Evolutionary conservation across 306 rosid species (phyloP), one percentile per base, ranked within the genome.

Genomic region (Vigna reflexopilosa): DNA sequence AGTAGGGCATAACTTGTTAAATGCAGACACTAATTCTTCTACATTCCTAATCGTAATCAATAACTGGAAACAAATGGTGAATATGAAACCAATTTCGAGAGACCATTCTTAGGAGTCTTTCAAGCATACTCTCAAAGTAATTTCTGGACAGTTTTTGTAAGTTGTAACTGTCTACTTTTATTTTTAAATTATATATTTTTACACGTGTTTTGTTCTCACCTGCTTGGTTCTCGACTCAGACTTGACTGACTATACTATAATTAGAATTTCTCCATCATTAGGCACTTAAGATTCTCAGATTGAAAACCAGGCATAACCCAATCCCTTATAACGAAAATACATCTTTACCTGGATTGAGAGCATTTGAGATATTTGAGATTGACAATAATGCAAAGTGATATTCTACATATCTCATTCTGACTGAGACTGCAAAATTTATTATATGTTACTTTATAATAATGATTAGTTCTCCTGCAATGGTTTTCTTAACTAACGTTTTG

Each of bases 401-500:
- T 72, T 73, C 20, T 26, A 8, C 54, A 5, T 40, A 52, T 24
- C 32, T 69, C 78, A 52, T 69, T 75, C 11, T 79, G 11, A 30
- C 0, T 32, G 32, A 6, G 20, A 17, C 34, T 61, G 54, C 26
- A 7, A 9, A 63, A 63, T 4, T 38, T 78, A 32, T 32, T 47
- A 2, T 16, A 32, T 48, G 49, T 42, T 48, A 59, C 17, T 28
- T 63, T 36, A 38, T 45, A 49, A 30, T 56, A 48, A 16, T 47
- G 48, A 17, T 56, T 85, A 62, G 42, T 48, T 82, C 66, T 50
- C 36, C 20, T 38, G 6, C 54, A 9, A 13, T 36, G 30, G 42
- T 57, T 59, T 30, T 50, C 24, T 78, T 50, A 61, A 45, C 24
- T 76, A 47, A 64, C 48, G 76, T 82, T 63, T 73, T 70, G 77